These are phyloP conservation scores for Fusarium vanettenii DNA, from an alignment of 2,329 filamentous ascomycete species.

Conservation along the genomic window DNA sequence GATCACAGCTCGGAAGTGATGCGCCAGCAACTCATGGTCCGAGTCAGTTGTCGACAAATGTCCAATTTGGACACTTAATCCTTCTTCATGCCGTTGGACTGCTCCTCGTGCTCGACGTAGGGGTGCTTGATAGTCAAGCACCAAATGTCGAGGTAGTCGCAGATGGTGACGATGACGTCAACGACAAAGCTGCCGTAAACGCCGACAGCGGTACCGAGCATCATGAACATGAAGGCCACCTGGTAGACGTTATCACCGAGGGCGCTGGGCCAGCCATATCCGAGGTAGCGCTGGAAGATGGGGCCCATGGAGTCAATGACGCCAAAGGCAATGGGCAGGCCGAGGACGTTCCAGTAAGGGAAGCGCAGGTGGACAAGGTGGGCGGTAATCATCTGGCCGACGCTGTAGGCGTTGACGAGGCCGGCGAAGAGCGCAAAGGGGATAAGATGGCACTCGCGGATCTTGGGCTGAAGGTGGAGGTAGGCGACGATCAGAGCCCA, in stretches of 20 bases:
- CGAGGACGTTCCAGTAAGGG: constrained; percentile 89
- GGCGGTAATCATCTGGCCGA: constrained; percentile 94
- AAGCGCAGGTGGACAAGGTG: constrained; percentile 90
- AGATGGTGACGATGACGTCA: constrained; percentile 97
- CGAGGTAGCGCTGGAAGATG: constrained; percentile 65
- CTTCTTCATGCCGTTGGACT: constrained; percentile 53
- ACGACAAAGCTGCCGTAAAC: constrained; percentile 98
- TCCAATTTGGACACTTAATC: constrained; percentile 32
- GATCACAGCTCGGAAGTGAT: not conserved
- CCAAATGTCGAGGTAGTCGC: constrained; percentile 98
- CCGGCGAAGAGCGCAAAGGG: constrained; percentile 92
- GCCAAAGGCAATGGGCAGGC: constrained; percentile 80
- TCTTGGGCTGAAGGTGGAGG: constrained; percentile 84
- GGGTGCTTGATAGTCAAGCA: constrained; percentile 96
- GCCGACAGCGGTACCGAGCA: constrained; percentile 84
- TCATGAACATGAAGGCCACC: constrained; percentile 89
- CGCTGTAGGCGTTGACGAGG: constrained; percentile 92
- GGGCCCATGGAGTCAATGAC: constrained; percentile 86
- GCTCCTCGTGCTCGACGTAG: constrained; percentile 57
- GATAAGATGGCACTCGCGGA: constrained; percentile 84
- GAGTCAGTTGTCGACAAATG: not conserved
- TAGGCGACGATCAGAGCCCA: constrained; percentile 85
- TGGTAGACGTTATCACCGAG: constrained; percentile 85
- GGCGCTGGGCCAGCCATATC: constrained; percentile 80
- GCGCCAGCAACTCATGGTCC: not conserved